These are phyloP conservation scores for Pyrenula aspistea DNA, from an alignment of 495 filamentous ascomycete genomes.

Conservation along the genomic window DNA sequence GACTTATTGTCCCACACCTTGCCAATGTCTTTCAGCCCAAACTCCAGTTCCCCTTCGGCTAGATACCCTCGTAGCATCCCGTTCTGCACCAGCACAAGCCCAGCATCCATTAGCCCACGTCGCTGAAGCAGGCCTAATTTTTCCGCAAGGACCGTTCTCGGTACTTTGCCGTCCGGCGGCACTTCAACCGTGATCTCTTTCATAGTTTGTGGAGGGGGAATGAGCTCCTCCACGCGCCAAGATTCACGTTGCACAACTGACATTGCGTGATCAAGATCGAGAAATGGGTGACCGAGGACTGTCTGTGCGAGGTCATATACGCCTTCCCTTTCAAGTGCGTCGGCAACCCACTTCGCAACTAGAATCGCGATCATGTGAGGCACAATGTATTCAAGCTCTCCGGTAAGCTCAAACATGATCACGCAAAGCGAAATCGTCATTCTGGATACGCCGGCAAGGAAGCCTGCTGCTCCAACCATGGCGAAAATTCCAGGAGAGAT, in stretches of 20 bases:
- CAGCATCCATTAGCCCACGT: slow-evolving; percentile 42
- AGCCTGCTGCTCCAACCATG: slow-evolving; percentile 48
- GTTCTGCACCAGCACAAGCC: slow-evolving; percentile 39
- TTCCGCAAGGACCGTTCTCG: slow-evolving; percentile 21
- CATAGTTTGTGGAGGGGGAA: slow-evolving; percentile 42
- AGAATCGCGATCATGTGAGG: slow-evolving; percentile 48
- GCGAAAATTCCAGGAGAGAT: slow-evolving; percentile 47
- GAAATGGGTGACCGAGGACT: slow-evolving; percentile 44
- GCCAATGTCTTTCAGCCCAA: slow-evolving; percentile 28
- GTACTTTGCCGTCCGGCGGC: slow-evolving; percentile 28
- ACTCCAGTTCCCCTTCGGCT: slow-evolving; percentile 41
- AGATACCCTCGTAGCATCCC: slow-evolving; percentile 41
- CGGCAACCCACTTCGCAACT: slow-evolving; percentile 47
- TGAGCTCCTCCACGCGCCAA: slow-evolving; percentile 28
- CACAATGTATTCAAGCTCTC: slow-evolving; percentile 35
- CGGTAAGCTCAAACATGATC: slow-evolving; percentile 45
- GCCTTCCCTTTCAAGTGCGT: slow-evolving; percentile 34
- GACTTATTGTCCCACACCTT: slow-evolving; percentile 15
- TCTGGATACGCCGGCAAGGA: slow-evolving; percentile 43
- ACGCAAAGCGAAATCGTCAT: slow-evolving; percentile 48
- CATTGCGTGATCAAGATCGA: slow-evolving; percentile 36
- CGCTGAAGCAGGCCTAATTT: slow-evolving; percentile 34
- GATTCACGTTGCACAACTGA: slow-evolving; percentile 22
- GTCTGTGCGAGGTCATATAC: slow-evolving; percentile 46
- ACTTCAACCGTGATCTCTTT: slow-evolving; percentile 39